Base-by-base conservation (phyloP, 2,329 filamentous ascomycete species). In the Grosmannia penicillata region DNA sequence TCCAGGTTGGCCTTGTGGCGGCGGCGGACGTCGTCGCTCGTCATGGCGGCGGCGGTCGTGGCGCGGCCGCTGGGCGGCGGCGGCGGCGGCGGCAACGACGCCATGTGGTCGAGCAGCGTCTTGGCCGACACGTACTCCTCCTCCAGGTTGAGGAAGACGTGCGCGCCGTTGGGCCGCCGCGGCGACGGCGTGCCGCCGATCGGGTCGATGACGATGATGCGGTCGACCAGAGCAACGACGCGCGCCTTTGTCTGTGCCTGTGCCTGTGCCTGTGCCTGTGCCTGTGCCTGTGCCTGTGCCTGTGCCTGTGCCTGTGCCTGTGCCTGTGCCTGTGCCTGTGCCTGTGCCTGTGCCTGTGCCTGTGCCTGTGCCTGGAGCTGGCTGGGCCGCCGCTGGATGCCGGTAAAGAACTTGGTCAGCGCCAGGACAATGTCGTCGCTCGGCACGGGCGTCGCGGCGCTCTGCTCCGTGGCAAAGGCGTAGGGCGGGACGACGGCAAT, bases 81-180 rank as follows among this genome's bases (percentile, higher is more conserved):
- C 23, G 27, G 15, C n/a, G 18, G 29, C 18, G 29, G n/a, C 9
- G n/a, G 38, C 23, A 25, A 13, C 33, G n/a, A n/a, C 18, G 25
- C 7, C 23, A 49, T 39, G 2, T 44, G 46, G 36, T 55, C 51
- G 21, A 93, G 63, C 47, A 85, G 72, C 14, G 68, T 57, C 43
- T 73, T 66, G 35, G 93, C 78, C 21, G 70, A 61, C 2, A 72
- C 63, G 47, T 82, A 94, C 53, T 98, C 89, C 52, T 96, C 86
- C 52, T 93, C 82, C 40, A 98, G 68, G 49, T 98, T 98, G 53
- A 98, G 73, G 53, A 95, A 96, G 8, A 91, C 73, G 53, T 91
- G 81, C 2, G 81, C 71, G 36, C 68, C 72, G 56, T 80, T 60
- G 32, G 70, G 61, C 47, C 70, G 56, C 54, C 72, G 60, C 51